Percentiles rank a stretch among this genome's conserved stretches.
Conservation (phyloP, 2,329 filamentous ascomycete species). For the Coniochaeta ligniaria region DNA sequence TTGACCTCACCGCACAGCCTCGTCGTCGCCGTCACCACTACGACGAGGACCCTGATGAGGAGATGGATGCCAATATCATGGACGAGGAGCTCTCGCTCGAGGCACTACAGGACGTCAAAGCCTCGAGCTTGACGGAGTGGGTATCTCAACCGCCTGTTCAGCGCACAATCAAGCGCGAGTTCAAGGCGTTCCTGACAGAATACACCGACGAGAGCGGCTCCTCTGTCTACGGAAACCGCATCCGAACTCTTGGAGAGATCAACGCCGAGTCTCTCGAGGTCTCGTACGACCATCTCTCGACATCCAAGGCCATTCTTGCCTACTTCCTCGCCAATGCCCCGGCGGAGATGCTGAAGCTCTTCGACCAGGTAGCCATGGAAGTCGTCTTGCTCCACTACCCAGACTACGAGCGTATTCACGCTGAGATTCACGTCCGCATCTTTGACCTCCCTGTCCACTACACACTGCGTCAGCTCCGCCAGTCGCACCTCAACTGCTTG, state of each 20-base stretch:
- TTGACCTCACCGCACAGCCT: constrained; percentile 80
- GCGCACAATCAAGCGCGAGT: constrained; percentile 89
- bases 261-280: constrained; percentile 96
- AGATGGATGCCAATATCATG: constrained; percentile 90
- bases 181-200: constrained; percentile 94
- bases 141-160: constrained; percentile 84
- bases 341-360: constrained; percentile 89
- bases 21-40: constrained; percentile 82
- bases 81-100: constrained; percentile 91
- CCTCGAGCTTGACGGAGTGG: constrained; percentile 90
- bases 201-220: constrained; percentile 84
- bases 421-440: constrained; percentile 95
- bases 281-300: constrained; percentile 85
- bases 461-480: constrained; percentile 88
- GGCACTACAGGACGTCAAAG: constrained; percentile 87
- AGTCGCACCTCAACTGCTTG: constrained; percentile 92
- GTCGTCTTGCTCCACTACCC: constrained; percentile 93
- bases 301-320: constrained; percentile 85
- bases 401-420: constrained; percentile 95
- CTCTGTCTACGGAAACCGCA: constrained; percentile 91
- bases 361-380: constrained; percentile 95
- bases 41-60: constrained; percentile 89
- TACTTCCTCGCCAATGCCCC: constrained; percentile 96
- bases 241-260: constrained; percentile 90
- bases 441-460: constrained; percentile 92